phyloP scores from a whole-genome alignment of 179 eudicot species.

The Beta lomatogona region DNA sequence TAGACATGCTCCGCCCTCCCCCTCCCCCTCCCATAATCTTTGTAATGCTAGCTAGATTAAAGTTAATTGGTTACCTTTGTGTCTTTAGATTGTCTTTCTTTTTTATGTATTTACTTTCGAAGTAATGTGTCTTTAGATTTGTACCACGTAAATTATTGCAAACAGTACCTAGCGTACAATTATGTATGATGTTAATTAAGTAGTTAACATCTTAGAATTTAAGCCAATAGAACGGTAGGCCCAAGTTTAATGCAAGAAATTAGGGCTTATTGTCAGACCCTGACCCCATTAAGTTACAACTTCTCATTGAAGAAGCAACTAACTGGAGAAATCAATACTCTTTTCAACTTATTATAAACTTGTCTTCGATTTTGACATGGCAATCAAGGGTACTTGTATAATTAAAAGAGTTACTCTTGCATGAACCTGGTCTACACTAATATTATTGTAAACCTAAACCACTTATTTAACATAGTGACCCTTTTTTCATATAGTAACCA shows the following conservation, averaged over 20 bases:
- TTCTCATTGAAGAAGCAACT: background rate
- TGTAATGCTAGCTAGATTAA: background rate
- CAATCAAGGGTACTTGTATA: background rate
- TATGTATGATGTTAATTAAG: too few relatives aligned
- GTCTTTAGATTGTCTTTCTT: background rate
- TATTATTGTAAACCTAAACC: too few relatives aligned
- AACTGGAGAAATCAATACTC: background rate
- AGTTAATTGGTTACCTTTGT: background rate
- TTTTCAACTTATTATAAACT: background rate
- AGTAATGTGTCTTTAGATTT: background rate
- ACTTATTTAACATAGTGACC: too few relatives aligned
- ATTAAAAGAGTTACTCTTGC: too few relatives aligned
- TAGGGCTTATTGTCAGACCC: background rate
- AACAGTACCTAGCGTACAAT: background rate
- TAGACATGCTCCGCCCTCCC: background rate
- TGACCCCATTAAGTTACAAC: background rate
- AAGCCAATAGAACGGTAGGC: background rate
- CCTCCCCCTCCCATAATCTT: background rate
- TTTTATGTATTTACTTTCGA: too few relatives aligned
- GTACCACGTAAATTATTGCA: background rate
- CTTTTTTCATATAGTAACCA: too few relatives aligned
- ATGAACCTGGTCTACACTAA: too few relatives aligned
- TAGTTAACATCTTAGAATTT: background rate
- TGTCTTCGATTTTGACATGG: slow-evolving; percentile 3
- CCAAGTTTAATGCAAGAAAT: background rate